Base-by-base conservation (phyloP, 768 basidiomycete genomes). In the Termitomyces sp. region DNA sequence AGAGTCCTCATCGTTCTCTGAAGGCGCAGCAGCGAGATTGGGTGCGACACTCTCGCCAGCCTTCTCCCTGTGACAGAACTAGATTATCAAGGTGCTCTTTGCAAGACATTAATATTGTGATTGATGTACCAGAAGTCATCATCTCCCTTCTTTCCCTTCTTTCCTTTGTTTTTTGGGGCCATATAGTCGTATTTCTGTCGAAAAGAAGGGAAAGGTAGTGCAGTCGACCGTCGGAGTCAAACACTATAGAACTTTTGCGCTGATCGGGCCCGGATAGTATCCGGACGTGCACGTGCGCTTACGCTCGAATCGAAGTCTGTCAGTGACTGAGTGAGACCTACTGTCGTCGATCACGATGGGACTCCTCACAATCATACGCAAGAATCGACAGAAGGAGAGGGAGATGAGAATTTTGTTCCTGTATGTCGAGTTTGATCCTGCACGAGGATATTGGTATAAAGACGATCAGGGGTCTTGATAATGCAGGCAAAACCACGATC, bases 401-500 rank as follows among this genome's bases (percentile, higher is more conserved):
- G 95, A 98, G 71, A 98, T 98, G 91, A 85, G 96, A 33, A 82
- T 98, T 54, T 80, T 99, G 48, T 98, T 98, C 75, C 85, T 96
- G 93, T 67, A 55, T 60, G 56, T 36, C 39, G 51, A 57, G 37
- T 27, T 37, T 48, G 36, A 36, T 53, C 49, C 59, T 53, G 18
- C 62, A 39, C 27, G 9, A 12, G 34, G 42, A n/a, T 13, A 45
- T 46, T 48, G 39, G 33, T 56, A 67, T 62, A 60, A 6, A 16
- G 18, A 60, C 59, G 50, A 63, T 50, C 69, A 98, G 96, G 44
- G 96, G 97, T 9, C 85, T 99, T 16, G 97, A 98, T 72, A 98
- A 99, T 69, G 97, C 96, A 2, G 97, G 97, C 53, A 98, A 99
- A 79, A 98, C 97, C 2, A 99, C 96, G 2, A 97, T 98, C 63